Evolutionary conservation across 2,329 filamentous ascomycete species (phyloP).

Genomic region (Chalaropsis thielavioides): DNA sequence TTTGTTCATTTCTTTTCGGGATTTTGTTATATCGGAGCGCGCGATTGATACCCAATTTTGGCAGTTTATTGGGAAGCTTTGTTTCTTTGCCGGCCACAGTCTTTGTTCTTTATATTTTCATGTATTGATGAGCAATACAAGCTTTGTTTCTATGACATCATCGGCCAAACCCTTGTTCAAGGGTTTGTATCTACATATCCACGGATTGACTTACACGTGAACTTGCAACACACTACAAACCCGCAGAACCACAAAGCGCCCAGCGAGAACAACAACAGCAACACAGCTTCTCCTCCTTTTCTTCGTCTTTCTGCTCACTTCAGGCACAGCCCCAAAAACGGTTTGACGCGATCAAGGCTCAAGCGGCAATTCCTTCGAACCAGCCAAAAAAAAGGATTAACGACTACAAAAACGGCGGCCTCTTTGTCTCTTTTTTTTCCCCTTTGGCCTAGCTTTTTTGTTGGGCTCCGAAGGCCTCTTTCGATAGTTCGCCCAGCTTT

Average conservation of each 20-base stretch:
- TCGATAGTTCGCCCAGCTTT: not conserved
- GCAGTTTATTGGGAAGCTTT: not conserved
- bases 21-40: not conserved
- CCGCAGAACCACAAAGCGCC: too few species aligned
- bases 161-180: not conserved
- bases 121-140: too few species aligned
- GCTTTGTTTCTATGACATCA: not conserved
- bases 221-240: too few species aligned
- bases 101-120: not conserved
- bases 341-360: not conserved
- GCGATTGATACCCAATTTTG: not conserved
- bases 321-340: not conserved
- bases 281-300: too few species aligned
- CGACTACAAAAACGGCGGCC: not conserved
- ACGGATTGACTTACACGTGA: too few species aligned
- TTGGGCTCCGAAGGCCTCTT: conserved; percentile 2
- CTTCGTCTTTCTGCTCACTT: not conserved
- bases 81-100: not conserved
- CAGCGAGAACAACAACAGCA: too few species aligned
- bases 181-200: too few species aligned
- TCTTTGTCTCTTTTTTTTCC: not conserved
- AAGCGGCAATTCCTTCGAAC: not conserved
- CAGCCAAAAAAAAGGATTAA: too few species aligned
- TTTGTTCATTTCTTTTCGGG: not conserved
- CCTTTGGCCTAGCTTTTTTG: not conserved